Evolutionary conservation across 2,329 filamentous ascomycete species (phyloP), one percentile per base, ranked within the genome.

Genomic region (Aurifilum marmelostoma): DNA sequence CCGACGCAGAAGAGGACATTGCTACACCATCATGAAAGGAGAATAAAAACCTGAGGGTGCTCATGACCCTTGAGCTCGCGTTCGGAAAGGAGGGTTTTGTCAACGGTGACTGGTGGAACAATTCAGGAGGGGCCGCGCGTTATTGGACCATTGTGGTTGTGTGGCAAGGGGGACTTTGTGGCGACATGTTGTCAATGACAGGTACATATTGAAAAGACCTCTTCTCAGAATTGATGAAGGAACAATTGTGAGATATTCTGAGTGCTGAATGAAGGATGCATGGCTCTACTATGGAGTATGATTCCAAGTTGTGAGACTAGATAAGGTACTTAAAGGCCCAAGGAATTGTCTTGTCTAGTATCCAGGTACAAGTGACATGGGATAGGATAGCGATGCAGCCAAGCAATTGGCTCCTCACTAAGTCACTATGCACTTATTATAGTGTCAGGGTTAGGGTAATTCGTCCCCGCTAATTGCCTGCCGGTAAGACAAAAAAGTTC

Each of bases 401-500:
- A n/a, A n/a, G n/a, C n/a, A n/a, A n/a, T n/a, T n/a, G n/a, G n/a
- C n/a, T n/a, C n/a, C n/a, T n/a, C n/a, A n/a, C n/a, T n/a, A n/a
- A n/a, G n/a, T n/a, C n/a, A n/a, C n/a, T n/a, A n/a, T n/a, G n/a
- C n/a, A n/a, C n/a, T n/a, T n/a, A n/a, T n/a, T n/a, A n/a, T n/a
- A n/a, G n/a, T n/a, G n/a, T n/a, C n/a, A 43, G 60, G 60, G 37
- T 39, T 41, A 27, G 37, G 27, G 43, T n/a, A 11, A 41, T 11
- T 11, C 41, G 21, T 6, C 62, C 62, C 43, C 43, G 41, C 34
- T 34, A 9, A 1, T 56, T 65, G 63, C 63, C 63, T 65, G 63
- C 65, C 65, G 65, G 6, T 29, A 0, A 29, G 18, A 37, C 41
- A 66, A 61, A 67, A 67, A 67, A 32, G 27, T 67, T 62, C 56